Evolutionary conservation across 2,329 filamentous ascomycete genomes (phyloP), one percentile per base, ranked within the genome.

Genomic region (Talaromyces sp.): DNA sequence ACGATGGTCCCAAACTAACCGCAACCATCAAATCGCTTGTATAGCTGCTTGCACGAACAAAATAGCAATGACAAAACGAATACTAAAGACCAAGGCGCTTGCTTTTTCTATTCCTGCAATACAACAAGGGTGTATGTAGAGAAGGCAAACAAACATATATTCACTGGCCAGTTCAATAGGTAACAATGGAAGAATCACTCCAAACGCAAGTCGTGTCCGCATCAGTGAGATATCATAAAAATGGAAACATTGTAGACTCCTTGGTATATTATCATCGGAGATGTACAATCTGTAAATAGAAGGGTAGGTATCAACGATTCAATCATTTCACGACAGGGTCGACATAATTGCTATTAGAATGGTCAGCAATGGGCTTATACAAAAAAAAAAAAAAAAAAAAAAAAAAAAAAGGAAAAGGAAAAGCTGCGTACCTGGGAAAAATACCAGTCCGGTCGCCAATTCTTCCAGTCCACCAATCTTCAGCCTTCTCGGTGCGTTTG

Each of bases 401-500:
- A 31, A 52, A 5, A 7, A 31, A 14, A 3, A 5, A 31, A 52
- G 3, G 5, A 31, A 14, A 54, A 7, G 24, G 57, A n/a, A n/a
- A 27, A 33, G 57, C 59, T 60, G 73, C 81, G 68, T 80, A 87
- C 85, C 91, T 95, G 0, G 95, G 95, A 79, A 99, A 99, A 69
- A 97, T 96, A 43, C 95, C 95, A 63, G 93, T 91, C 70, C 88
- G 86, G 69, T 88, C 85, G 35, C 93, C 93, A 73, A 97, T 88
- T 78, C 90, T 89, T 31, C 95, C 95, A 19, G 94, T 98, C 95
- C 94, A 98, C 94, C 94, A 98, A 77, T 98, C 94, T 65, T 93
- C 93, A 65, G 92, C 90, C 71, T 90, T 97, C 4, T 98, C 92
- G 5, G 94, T 98, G 78, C 91, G 90, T 82, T 99, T 97, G 65